Evolutionary conservation across 306 rosid species (phyloP).

Genomic region (Albizia julibrissin): DNA sequence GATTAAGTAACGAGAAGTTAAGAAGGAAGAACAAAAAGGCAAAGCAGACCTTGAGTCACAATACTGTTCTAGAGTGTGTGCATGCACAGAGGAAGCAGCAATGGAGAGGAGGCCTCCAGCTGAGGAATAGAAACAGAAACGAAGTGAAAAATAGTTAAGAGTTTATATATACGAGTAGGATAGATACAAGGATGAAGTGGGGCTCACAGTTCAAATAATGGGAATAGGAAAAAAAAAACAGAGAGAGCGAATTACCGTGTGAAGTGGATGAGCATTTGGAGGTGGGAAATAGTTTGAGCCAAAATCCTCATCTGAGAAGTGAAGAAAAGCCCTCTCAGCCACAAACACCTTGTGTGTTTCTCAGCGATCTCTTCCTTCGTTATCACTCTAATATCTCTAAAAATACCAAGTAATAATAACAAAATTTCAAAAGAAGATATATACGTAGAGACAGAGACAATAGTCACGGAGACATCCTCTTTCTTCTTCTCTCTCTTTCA

Average conservation of each 20-base stretch:
- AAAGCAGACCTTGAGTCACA: constrained; percentile 44
- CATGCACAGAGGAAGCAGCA: constrained; percentile 50
- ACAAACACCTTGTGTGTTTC: constrained; percentile 16
- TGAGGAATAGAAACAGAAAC: constrained; percentile 38
- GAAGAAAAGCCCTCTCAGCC: neutral
- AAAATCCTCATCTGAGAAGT: constrained; percentile 21
- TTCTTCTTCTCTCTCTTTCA: neutral
- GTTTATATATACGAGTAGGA: constrained; percentile 41
- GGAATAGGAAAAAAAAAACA: neutral
- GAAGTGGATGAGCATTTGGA: constrained; percentile 54
- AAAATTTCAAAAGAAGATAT: neutral
- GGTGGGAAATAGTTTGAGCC: constrained; percentile 12
- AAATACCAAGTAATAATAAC: neutral
- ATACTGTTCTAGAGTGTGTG: constrained; percentile 42
- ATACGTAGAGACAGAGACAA: neutral
- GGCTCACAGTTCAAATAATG: constrained; percentile 37
- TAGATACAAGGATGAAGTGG: constrained; percentile 53
- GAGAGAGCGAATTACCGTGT: constrained; percentile 26
- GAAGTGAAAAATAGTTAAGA: constrained; percentile 39
- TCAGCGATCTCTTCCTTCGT: constrained; percentile 4
- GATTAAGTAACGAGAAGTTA: constrained; percentile 2
- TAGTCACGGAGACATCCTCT: neutral
- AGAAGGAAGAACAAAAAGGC: constrained; percentile 7
- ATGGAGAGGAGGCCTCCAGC: constrained; percentile 38
- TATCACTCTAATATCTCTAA: constrained; percentile 15